Evolutionary conservation across 2,329 filamentous ascomycete species (phyloP).

Genomic region (Trichoderma citrinoviride): DNA sequence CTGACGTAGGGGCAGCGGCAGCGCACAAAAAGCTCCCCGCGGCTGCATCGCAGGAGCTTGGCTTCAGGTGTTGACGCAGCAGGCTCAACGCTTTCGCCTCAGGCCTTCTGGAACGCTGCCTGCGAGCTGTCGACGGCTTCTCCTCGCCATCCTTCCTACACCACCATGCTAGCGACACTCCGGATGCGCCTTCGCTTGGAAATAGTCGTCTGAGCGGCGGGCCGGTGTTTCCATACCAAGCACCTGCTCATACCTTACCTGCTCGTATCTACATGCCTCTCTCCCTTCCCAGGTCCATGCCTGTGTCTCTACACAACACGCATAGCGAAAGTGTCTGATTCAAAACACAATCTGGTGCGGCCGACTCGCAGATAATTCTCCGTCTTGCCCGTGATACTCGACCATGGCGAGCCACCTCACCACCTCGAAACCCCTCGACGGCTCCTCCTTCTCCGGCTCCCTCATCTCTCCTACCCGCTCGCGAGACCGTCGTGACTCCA

Average conservation of each 20-base stretch:
- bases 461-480: slow-evolving; percentile 34
- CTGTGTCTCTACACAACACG: not conserved
- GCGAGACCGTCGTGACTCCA: slow-evolving; percentile 40
- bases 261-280: not conserved
- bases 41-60: slow-evolving; percentile 5
- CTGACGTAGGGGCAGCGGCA: slow-evolving; percentile 6
- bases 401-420: slow-evolving; percentile 34
- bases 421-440: slow-evolving; percentile 32
- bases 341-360: not conserved
- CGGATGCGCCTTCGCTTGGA: slow-evolving; percentile 15
- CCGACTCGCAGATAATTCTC: not conserved
- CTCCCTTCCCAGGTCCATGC: not conserved
- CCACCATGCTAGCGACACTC: slow-evolving; percentile 11
- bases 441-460: slow-evolving; percentile 30
- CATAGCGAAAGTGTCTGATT: not conserved
- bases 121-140: not conserved
- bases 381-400: not conserved
- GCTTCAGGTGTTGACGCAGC: slow-evolving; percentile 5
- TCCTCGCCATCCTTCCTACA: not conserved
- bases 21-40: slow-evolving; percentile 1
- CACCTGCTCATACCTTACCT: no score
- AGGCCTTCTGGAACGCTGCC: not conserved
- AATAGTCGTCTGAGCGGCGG: slow-evolving; percentile 15
- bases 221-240: not conserved
- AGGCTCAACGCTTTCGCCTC: not conserved